Conservation (phyloP, 805 yeast species). For the Schwanniomyces occidentalis region DNA sequence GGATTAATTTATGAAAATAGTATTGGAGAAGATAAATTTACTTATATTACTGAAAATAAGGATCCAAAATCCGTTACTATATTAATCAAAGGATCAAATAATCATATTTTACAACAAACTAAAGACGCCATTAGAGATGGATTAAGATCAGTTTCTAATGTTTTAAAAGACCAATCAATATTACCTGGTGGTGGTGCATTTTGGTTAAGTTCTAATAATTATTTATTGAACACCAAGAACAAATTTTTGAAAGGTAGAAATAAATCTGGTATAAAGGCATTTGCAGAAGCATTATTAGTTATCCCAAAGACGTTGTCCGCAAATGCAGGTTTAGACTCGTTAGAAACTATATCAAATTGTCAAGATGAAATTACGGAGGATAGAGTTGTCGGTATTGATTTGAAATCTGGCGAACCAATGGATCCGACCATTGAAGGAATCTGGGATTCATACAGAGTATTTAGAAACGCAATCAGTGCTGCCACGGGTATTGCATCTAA, state of each 20-base stretch:
- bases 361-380: conserved; percentile 87
- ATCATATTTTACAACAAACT: conserved; percentile 84
- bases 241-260: conserved; percentile 75
- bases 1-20: conserved; percentile 91
- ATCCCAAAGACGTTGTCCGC: conserved; percentile 91
- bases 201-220: conserved; percentile 77
- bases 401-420: conserved; percentile 90
- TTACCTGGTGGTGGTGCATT: conserved; percentile 98
- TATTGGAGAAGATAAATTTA: conserved; percentile 96
- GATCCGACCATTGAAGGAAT: conserved; percentile 93
- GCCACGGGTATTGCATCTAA: conserved; percentile 95
- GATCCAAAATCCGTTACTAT: conserved; percentile 92
- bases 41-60: conserved; percentile 86
- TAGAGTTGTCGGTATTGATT: conserved; percentile 85
- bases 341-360: conserved; percentile 84
- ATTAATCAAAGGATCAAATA: conserved; percentile 90
- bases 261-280: conserved; percentile 89
- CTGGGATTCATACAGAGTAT: conserved; percentile 94
- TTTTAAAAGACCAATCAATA: conserved; percentile 77
- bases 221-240: conserved; percentile 52
- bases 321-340: conserved; percentile 91
- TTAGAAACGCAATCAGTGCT: conserved; percentile 87
- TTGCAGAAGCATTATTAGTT: conserved; percentile 86
- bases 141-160: conserved; percentile 89
- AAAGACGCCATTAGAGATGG: conserved; percentile 99